Percentiles rank a stretch among this genome's conserved stretches.
Evolutionary conservation across 2,329 filamentous ascomycete species (phyloP).

Genomic region (Phaeophleospora eucalypticola): DNA sequence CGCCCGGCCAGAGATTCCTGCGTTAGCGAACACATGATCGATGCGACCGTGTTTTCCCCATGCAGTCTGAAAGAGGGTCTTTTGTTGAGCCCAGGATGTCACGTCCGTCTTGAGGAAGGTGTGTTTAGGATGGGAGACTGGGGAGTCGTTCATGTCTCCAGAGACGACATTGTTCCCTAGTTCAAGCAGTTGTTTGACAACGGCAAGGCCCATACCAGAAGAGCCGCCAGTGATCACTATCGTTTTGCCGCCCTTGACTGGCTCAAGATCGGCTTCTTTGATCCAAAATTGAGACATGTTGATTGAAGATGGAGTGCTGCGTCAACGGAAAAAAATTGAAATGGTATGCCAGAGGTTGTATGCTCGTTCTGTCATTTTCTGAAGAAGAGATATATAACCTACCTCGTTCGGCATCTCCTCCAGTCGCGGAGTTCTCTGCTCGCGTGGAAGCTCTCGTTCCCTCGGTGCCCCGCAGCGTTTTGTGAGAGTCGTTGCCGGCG

Average conservation of each 20-base stretch:
- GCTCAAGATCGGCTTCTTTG: conserved; percentile 19
- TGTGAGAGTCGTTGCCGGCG: no score
- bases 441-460: no score
- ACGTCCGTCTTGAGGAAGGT: conserved; percentile 48
- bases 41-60: conserved; percentile 42
- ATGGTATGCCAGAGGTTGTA: no score
- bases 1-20: conserved; percentile 50
- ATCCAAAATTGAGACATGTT: conserved; percentile 28
- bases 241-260: conserved; percentile 21
- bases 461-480: no score
- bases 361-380: no score
- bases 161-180: conserved; percentile 54
- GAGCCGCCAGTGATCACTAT: conserved; percentile 47
- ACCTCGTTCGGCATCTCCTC: no score
- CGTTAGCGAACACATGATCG: conserved; percentile 52
- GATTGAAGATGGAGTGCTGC: not conserved
- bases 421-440: no score
- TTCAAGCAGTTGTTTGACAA: conserved; percentile 49
- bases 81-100: conserved; percentile 48
- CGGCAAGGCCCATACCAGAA: conserved; percentile 59
- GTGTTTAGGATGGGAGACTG: conserved; percentile 28
- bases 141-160: conserved; percentile 49
- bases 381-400: no score
- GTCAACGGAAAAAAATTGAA: no score
- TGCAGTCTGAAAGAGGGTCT: conserved; percentile 50